A percentile compares a stretch with the other conserved stretches of the same genome.
These are phyloP conservation scores for Helotiales sp. DNA, from an alignment of 2,329 filamentous ascomycete species.

Conservation along the genomic window DNA sequence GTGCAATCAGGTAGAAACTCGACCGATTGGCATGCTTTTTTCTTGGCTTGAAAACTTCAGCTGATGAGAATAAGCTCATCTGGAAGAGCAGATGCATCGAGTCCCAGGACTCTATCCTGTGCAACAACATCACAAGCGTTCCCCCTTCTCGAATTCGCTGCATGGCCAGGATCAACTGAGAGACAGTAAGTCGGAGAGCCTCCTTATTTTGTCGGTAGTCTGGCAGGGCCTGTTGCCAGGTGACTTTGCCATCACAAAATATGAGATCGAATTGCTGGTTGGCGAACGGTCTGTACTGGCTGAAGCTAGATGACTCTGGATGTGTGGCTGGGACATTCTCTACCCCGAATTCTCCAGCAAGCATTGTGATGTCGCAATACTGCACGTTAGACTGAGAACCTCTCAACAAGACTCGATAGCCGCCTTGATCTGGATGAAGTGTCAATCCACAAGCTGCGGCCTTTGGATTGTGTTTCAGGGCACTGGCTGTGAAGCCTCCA, in stretches of 20 bases:
- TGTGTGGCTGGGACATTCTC: slow-evolving; percentile 15
- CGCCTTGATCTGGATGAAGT: slow-evolving; percentile 16
- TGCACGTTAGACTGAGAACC: slow-evolving; percentile 8
- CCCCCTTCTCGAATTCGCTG: slow-evolving; percentile 21
- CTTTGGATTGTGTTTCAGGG: slow-evolving; percentile 21
- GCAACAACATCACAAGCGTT: slow-evolving; percentile 19
- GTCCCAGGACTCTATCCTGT: slow-evolving; percentile 18
- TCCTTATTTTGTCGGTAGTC: slow-evolving; percentile 16
- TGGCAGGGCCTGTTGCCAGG: slow-evolving; percentile 17
- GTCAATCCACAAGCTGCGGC: slow-evolving; percentile 23
- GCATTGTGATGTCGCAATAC: slow-evolving; percentile 24
- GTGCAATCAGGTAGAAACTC: slow-evolving; percentile 23
- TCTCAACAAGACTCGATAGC: slow-evolving; percentile 19
- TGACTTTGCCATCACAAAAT: slow-evolving; percentile 24
- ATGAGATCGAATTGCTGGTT: slow-evolving; percentile 18
- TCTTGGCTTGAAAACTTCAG: slow-evolving; percentile 19
- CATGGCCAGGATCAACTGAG: slow-evolving; percentile 23
- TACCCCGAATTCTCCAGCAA: slow-evolving; percentile 19
- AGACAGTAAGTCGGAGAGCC: slow-evolving; percentile 14
- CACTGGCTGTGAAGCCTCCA: slow-evolving; percentile 24
- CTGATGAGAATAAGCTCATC: slow-evolving; percentile 14
- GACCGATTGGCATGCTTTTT: slow-evolving; percentile 19
- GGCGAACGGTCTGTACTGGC: slow-evolving; percentile 8
- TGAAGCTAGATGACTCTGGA: slow-evolving; percentile 13
- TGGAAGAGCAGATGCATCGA: slow-evolving; percentile 17